These are phyloP conservation scores for Mycosphaerella sp. DNA, from an alignment of 2,329 filamentous ascomycete genomes.

Conservation along the genomic window DNA sequence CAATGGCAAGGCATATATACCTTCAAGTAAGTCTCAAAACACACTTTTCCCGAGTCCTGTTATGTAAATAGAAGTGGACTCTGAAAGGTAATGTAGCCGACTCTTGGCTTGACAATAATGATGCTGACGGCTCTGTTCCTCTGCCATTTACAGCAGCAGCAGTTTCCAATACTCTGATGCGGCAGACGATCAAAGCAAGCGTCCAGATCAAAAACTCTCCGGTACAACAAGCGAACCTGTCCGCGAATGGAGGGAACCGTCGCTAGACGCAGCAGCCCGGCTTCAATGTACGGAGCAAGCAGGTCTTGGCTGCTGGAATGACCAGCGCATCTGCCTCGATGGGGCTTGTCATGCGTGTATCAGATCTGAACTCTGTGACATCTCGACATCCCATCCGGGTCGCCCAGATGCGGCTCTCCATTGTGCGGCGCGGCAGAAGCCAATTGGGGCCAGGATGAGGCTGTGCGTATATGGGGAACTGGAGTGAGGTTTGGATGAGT, in stretches of 20 bases:
- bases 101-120: constrained; percentile 10
- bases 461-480: constrained; percentile 9
- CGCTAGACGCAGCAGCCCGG: neutral
- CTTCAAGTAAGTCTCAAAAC: constrained; percentile 9
- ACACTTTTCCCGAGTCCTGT: constrained; percentile 1
- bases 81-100: constrained; percentile 10
- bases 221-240: constrained; percentile 10
- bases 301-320: neutral
- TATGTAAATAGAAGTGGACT: constrained; percentile 15
- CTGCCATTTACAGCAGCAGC: constrained; percentile 9
- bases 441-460: constrained; percentile 3
- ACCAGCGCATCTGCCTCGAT: neutral
- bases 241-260: constrained; percentile 3
- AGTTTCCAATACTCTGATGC: constrained; percentile 12
- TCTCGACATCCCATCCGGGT: too few species aligned
- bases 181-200: constrained; percentile 7
- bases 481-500: constrained; percentile 8
- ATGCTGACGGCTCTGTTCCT: neutral
- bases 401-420: constrained; percentile 19
- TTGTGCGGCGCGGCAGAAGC: constrained; percentile 15
- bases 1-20: constrained; percentile 5
- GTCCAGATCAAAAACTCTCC: constrained; percentile 13
- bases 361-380: too few species aligned
- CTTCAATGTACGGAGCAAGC: neutral
- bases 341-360: constrained; percentile 3